These are phyloP conservation scores for Dactylellina leptospora DNA, from an alignment of 2,329 filamentous ascomycete genomes.

Conservation along the genomic window DNA sequence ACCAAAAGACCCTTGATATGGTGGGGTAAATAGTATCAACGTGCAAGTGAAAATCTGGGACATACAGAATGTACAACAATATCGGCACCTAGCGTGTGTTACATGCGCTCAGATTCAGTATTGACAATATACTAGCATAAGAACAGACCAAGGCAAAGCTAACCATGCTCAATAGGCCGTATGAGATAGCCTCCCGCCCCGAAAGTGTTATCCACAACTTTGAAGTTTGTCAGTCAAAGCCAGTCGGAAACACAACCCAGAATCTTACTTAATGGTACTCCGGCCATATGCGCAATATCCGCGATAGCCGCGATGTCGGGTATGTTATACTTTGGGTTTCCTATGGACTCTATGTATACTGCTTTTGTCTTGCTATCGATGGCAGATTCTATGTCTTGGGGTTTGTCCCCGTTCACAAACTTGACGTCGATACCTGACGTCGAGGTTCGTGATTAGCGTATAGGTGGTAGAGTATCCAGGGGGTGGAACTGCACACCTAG, in stretches of 20 bases:
- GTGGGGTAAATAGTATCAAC: no score
- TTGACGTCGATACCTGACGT: slow-evolving; percentile 78
- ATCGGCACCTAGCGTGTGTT: slow-evolving; percentile 81
- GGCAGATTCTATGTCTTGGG: slow-evolving; percentile 78
- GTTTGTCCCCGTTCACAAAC: slow-evolving; percentile 82
- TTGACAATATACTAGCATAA: slow-evolving; percentile 9
- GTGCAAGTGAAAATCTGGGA: neutral
- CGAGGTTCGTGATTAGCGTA: neutral
- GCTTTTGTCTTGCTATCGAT: slow-evolving; percentile 96
- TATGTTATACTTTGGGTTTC: slow-evolving; percentile 92
- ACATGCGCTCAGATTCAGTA: no score
- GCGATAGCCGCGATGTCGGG: slow-evolving; percentile 89
- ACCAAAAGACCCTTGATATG: neutral
- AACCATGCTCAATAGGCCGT: slow-evolving; percentile 80
- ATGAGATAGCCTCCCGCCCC: slow-evolving; percentile 90
- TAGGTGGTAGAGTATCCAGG: neutral
- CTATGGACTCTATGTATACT: slow-evolving; percentile 89
- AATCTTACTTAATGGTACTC: slow-evolving; percentile 66
- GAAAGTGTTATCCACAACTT: slow-evolving; percentile 89
- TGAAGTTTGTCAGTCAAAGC: neutral
- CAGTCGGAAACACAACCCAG: neutral
- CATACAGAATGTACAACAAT: slow-evolving; percentile 85
- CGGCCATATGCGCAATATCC: slow-evolving; percentile 76
- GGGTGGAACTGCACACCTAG: slow-evolving; percentile 60
- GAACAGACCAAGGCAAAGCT: neutral